phyloP scores from a whole-genome alignment of 495 filamentous ascomycete species.

The Penicillium chermesinum region DNA sequence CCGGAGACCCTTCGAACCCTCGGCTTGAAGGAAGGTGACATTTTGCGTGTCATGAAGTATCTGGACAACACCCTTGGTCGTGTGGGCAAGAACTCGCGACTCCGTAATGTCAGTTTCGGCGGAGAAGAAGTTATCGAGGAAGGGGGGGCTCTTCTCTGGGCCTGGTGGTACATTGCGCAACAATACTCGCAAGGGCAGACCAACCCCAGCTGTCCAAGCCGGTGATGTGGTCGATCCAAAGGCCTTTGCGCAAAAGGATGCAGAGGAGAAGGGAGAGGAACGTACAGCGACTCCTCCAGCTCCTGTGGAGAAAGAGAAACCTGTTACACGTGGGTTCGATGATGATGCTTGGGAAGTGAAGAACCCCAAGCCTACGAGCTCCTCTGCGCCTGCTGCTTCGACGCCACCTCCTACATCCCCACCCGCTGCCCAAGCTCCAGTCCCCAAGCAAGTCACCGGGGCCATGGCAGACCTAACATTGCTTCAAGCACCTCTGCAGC shows the following conservation, averaged over 20 bases:
- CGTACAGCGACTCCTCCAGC: constrained; percentile 43
- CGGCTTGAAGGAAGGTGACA: constrained; percentile 92
- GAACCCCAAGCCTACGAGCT: constrained; percentile 66
- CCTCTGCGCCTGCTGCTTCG: constrained; percentile 24
- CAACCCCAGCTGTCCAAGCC: constrained; percentile 75
- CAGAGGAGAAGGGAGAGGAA: constrained; percentile 39
- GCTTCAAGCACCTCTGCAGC: constrained; percentile 69
- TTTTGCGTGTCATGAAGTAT: constrained; percentile 86
- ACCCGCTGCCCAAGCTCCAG: constrained; percentile 31
- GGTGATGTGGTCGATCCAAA: constrained; percentile 83
- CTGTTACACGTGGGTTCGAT: constrained; percentile 68
- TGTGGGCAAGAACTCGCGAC: constrained; percentile 51
- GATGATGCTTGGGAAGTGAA: constrained; percentile 98
- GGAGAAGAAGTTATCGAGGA: constrained; percentile 49
- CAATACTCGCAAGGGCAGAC: constrained; percentile 91
- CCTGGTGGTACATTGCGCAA: constrained; percentile 83
- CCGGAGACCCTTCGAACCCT: constrained; percentile 74
- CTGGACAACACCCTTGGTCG: constrained; percentile 78
- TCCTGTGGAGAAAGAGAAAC: constrained; percentile 37
- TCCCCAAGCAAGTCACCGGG: constrained; percentile 56
- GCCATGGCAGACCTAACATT: constrained; percentile 76
- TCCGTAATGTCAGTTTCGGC: constrained; percentile 58
- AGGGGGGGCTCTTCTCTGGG: constrained; percentile 78
- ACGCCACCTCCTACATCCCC: constrained; percentile 35
- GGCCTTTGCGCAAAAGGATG: constrained; percentile 65